Evolutionary conservation across 345 rosid genomes (phyloP).

Genomic region (Streptanthus diversifolius): DNA sequence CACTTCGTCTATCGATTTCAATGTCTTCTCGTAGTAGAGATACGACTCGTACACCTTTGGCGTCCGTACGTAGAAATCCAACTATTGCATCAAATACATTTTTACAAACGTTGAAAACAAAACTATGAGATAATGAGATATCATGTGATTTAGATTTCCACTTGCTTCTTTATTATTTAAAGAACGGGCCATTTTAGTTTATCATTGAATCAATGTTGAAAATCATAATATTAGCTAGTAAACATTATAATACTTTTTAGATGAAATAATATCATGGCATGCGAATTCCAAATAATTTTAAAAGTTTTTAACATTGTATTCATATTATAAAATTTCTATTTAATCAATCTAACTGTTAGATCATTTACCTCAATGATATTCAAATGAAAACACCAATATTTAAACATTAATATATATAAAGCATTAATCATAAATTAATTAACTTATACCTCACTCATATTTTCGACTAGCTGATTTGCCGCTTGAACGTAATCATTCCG

Average conservation of each 20-base stretch:
- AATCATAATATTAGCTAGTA: neutral
- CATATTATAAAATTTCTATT: neutral
- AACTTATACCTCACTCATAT: slow-evolving; percentile 65
- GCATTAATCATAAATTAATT: neutral
- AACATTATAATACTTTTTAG: neutral
- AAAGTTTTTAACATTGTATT: neutral
- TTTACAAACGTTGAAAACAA: neutral
- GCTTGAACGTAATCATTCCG: slow-evolving; percentile 54
- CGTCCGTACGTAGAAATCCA: slow-evolving; percentile 66
- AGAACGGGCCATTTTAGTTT: neutral
- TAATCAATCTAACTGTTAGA: neutral
- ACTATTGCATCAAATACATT: slow-evolving; percentile 36
- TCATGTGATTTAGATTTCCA: neutral
- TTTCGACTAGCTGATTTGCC: slow-evolving; percentile 69
- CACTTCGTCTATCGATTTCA: slow-evolving; percentile 67
- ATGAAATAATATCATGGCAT: neutral
- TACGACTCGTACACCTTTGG: slow-evolving; percentile 93
- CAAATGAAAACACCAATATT: neutral
- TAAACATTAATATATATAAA: neutral
- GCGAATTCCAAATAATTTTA: neutral
- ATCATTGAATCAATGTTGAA: neutral
- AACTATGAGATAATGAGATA: neutral
- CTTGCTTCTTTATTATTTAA: neutral
- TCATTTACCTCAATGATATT: neutral
- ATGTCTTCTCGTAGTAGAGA: slow-evolving; percentile 77